A percentile compares a stretch with the other conserved stretches of the same genome.
Conservation (phyloP, 78 protist genomes). For the Planoprotostelium fungivorum region DNA sequence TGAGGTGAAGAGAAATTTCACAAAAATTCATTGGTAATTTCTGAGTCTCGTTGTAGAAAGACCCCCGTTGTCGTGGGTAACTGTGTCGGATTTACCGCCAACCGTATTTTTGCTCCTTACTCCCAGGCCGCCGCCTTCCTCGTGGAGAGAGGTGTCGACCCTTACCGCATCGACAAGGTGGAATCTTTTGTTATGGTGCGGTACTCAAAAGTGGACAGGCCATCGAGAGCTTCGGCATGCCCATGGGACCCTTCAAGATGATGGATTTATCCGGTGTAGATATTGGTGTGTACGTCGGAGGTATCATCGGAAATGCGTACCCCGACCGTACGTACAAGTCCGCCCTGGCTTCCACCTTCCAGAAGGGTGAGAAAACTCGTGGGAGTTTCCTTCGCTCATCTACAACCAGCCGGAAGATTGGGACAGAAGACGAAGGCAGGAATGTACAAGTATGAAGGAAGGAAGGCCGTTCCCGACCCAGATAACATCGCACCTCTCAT, state of each 20-base stretch:
- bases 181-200: no score
- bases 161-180: conserved; percentile 34
- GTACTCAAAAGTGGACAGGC: no score
- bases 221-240: conserved; percentile 28
- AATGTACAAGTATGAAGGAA: conserved; percentile 26
- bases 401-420: neutral
- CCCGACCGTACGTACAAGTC: conserved; percentile 28
- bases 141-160: conserved; percentile 24
- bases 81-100: conserved; percentile 70
- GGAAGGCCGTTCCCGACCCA: neutral
- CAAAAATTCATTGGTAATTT: no score
- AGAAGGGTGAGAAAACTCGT: neutral
- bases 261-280: conserved; percentile 63
- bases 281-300: conserved; percentile 9
- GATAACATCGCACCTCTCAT: neutral
- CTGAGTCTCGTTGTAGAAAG: conserved; percentile 18
- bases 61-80: conserved; percentile 52
- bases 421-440: conserved; percentile 58
- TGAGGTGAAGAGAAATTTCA: neutral
- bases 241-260: conserved; percentile 64
- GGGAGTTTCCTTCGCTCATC: neutral
- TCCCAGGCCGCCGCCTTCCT: conserved; percentile 15
- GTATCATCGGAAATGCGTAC: conserved; percentile 10
- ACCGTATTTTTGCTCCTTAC: conserved; percentile 46
- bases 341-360: neutral